Evolutionary conservation across 179 eudicot genomes (phyloP).

Genomic region (Beta lomatogona): DNA sequence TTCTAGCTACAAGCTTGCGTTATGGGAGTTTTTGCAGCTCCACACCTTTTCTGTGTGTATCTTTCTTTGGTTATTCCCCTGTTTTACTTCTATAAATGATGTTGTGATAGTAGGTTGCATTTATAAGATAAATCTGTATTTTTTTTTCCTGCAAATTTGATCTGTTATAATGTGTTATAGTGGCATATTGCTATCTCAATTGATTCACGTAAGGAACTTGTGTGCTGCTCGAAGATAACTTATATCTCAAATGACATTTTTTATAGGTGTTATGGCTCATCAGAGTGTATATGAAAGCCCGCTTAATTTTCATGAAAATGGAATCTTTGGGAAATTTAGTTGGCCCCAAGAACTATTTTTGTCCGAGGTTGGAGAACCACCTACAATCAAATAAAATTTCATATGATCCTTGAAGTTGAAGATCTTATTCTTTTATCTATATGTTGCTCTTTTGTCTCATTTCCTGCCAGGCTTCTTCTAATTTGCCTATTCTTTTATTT

Average conservation of each 20-base stretch:
- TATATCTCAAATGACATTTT: neutral
- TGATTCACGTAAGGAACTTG: neutral
- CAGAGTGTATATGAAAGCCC: neutral
- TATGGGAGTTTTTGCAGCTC: neutral
- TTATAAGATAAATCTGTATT: neutral
- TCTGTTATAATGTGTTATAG: neutral
- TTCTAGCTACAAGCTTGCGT: neutral
- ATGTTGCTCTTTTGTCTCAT: neutral
- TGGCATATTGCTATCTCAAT: neutral
- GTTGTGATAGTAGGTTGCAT: neutral
- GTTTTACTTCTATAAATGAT: neutral
- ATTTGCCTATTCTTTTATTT: neutral
- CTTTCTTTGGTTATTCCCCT: neutral
- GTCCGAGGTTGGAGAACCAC: neutral
- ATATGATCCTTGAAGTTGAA: neutral
- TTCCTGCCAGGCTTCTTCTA: neutral
- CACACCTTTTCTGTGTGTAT: neutral
- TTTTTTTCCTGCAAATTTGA: neutral
- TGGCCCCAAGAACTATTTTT: neutral
- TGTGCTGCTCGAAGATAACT: neutral
- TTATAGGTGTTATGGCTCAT: neutral
- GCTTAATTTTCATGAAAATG: neutral
- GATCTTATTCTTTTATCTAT: neutral
- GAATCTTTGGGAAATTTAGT: neutral
- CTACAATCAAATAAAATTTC: neutral